Conservation (phyloP, 495 filamentous ascomycete species). For the Echria macrotheca region DNA sequence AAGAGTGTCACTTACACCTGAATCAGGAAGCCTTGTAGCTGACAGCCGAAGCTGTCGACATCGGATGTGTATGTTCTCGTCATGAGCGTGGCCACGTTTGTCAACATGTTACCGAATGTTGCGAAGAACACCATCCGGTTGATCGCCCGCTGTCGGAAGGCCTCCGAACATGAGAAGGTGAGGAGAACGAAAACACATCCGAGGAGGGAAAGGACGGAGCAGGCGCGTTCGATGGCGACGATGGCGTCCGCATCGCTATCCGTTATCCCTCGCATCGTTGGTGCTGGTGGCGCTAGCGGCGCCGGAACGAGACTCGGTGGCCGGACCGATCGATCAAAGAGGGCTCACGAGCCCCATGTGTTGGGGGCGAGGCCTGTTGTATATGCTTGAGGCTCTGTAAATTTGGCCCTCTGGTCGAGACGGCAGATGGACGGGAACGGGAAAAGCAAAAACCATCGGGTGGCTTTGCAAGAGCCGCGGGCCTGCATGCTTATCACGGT, state of each 20-base stretch:
- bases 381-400: not conserved
- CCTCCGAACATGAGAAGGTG: constrained; percentile 57
- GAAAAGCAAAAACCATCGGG: not conserved
- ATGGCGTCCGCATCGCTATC: constrained; percentile 37
- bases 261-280: constrained; percentile 9
- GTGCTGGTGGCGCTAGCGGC: not conserved
- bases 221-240: constrained; percentile 58
- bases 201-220: constrained; percentile 64
- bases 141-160: constrained; percentile 68
- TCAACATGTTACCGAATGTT: constrained; percentile 75
- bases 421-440: not conserved
- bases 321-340: not conserved
- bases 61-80: constrained; percentile 50
- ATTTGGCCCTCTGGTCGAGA: not conserved
- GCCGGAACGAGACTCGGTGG: not conserved
- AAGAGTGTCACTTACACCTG: constrained; percentile 52
- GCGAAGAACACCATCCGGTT: constrained; percentile 84
- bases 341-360: not conserved
- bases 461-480: not conserved
- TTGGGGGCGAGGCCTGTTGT: not conserved
- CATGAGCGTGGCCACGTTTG: constrained; percentile 74
- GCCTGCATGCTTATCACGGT: constrained; percentile 1
- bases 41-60: constrained; percentile 52
- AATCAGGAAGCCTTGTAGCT: constrained; percentile 68
- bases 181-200: constrained; percentile 68